phyloP scores from a whole-genome alignment of 2,329 filamentous ascomycete genomes.

The Apiospora rasikravindrae region DNA sequence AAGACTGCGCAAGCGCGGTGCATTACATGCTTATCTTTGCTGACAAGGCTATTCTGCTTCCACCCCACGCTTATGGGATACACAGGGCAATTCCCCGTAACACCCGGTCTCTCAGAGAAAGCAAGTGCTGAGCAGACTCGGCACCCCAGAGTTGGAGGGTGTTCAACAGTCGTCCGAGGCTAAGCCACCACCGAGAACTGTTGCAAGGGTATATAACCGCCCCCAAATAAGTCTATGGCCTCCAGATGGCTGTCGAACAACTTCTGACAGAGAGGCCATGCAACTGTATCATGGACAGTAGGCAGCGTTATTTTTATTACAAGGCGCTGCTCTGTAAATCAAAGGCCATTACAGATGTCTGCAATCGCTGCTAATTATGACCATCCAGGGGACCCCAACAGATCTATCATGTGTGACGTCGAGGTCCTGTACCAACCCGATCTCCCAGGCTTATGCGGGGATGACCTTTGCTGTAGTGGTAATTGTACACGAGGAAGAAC shows the following conservation, averaged over 20 bases:
- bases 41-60: not conserved
- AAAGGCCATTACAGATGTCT: not conserved
- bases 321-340: not conserved
- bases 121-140: not conserved
- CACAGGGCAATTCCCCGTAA: not conserved
- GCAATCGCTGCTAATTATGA: not conserved
- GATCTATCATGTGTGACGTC: not conserved
- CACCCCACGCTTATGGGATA: not conserved
- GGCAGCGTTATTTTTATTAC: not conserved
- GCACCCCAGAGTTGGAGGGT: not conserved
- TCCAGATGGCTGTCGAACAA: not conserved
- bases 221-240: not conserved
- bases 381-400: not conserved
- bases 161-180: not conserved
- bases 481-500: too few species aligned
- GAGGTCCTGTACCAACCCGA: not conserved
- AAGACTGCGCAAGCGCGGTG: not conserved
- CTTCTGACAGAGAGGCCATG: not conserved
- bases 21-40: not conserved
- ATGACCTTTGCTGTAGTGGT: not conserved
- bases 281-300: not conserved
- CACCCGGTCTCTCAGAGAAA: not conserved
- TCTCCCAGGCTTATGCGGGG: not conserved
- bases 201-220: not conserved
- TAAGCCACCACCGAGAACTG: slow-evolving; percentile 2